Evolutionary conservation across 495 filamentous ascomycete genomes (phyloP), one percentile per base, ranked within the genome.

Genomic region (Xylaria bambusicola): DNA sequence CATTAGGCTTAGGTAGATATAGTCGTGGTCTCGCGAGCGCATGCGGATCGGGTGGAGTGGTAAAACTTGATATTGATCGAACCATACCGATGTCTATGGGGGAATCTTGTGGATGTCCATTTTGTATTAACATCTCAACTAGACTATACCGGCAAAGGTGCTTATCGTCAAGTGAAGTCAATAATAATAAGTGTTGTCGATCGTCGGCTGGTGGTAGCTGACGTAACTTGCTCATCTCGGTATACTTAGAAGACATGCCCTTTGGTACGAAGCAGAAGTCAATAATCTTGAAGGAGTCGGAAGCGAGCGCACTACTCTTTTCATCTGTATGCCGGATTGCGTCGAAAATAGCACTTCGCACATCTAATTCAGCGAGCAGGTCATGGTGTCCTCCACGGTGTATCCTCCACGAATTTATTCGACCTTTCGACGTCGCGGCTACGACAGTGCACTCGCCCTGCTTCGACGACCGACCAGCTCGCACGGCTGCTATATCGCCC

Each of bases 401-500:
- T 4, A 96, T 80, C 67, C 90, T 88, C 94, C 94, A 98, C 10
- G 86, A 81, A 57, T 94, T 86, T 13, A 98, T 71, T 27, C 84
- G 74, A 20, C 91, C 92, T 41, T 84, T 84, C 5, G 84, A 80
- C 10, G 91, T 92, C 27, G 84, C 86, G 58, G 92, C 84, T 24
- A 95, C 80, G 23, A 95, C 81, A 64, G 93, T 88, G 66, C 93
- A 86, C 72, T 98, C 92, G 4, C 93, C 93, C 66, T 91, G 82
- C 53, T 86, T 85, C 21, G 79, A 77, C 18, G 88, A 86, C 36
- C 75, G 77, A 27, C 88, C 87, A 1, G 90, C 84, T 53, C 83
- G 83, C 38, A 93, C 85, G 26, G 92, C 90, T 45, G 84, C 88
- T 54, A 96, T 83, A 52, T 95, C 87, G 66, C 85, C 89, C 49